A percentile compares a stretch with the other conserved stretches of the same genome.
phyloP scores from a whole-genome alignment of 1,284 basidiomycete species.

The Tylopilus orsonianus region DNA sequence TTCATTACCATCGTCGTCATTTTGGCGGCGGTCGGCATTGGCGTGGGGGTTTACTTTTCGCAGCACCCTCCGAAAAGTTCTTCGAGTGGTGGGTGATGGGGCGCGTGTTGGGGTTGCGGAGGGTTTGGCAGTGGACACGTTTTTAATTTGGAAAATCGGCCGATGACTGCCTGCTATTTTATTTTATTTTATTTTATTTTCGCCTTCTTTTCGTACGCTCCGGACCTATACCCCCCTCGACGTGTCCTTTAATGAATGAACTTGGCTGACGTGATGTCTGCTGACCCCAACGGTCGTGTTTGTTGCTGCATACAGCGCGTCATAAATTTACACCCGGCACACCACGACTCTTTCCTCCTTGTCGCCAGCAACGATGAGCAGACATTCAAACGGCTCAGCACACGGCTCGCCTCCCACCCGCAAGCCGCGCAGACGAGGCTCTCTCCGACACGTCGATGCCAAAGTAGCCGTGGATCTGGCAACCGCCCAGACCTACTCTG shows the following conservation, averaged over 20 bases:
- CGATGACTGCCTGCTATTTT: too few species aligned
- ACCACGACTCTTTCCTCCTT: background rate
- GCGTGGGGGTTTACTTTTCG: slow-evolving; percentile 32
- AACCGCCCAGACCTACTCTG: slow-evolving; percentile 79
- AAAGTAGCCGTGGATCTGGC: slow-evolving; percentile 80
- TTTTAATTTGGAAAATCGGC: background rate
- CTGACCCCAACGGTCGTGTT: slow-evolving; percentile 13
- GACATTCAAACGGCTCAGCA: slow-evolving; percentile 28
- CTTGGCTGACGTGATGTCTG: slow-evolving; percentile 26
- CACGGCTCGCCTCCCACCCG: slow-evolving; percentile 6
- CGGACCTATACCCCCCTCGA: background rate
- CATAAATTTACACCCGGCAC: slow-evolving; percentile 17
- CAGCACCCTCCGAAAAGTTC: slow-evolving; percentile 10
- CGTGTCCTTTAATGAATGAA: background rate
- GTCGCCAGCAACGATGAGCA: slow-evolving; percentile 27
- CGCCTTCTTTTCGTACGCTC: too few species aligned
- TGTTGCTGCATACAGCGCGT: slow-evolving; percentile 19
- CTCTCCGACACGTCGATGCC: slow-evolving; percentile 72
- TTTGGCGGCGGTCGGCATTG: slow-evolving; percentile 29
- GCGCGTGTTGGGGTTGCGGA: too few species aligned
- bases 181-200: too few species aligned
- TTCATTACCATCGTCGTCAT: slow-evolving; percentile 29
- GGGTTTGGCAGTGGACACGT: background rate
- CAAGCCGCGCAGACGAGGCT: slow-evolving; percentile 27
- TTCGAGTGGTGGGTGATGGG: slow-evolving; percentile 4